These are phyloP conservation scores for Malassezia sp. DNA, from an alignment of 1,284 basidiomycete species.

Conservation along the genomic window DNA sequence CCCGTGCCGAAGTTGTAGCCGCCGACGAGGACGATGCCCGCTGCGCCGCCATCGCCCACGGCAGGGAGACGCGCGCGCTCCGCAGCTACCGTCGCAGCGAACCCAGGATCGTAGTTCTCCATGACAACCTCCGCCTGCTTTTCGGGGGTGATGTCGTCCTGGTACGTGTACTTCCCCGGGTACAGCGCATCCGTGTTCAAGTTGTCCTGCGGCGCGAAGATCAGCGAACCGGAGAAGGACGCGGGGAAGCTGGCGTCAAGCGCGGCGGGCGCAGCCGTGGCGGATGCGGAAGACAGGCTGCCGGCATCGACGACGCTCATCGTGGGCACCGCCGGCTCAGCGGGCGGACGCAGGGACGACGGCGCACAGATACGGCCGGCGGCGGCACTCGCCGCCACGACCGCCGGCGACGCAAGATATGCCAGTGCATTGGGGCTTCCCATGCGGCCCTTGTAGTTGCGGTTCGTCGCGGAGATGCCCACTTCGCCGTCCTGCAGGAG, in stretches of 20 bases:
- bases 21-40: conserved; percentile 68
- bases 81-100: conserved; percentile 63
- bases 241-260: conserved; percentile 56
- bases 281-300: conserved; percentile 14
- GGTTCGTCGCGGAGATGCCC: conserved; percentile 93
- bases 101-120: conserved; percentile 91
- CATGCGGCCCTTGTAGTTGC: conserved; percentile 99
- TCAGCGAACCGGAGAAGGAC: conserved; percentile 66
- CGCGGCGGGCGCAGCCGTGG: conserved; percentile 21
- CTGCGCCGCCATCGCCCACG: neutral
- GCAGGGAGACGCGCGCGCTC: conserved; percentile 48
- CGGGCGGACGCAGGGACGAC: conserved; percentile 56
- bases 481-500: conserved; percentile 84
- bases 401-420: conserved; percentile 88
- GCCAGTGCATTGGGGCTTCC: conserved; percentile 86
- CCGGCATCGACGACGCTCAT: conserved; percentile 26
- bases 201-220: conserved; percentile 94
- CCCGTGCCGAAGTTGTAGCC: conserved; percentile 99
- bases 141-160: conserved; percentile 92
- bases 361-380: conserved; percentile 85
- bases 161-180: conserved; percentile 98
- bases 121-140: conserved; percentile 86
- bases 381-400: conserved; percentile 87
- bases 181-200: conserved; percentile 97
- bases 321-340: conserved; percentile 37